A percentile compares a stretch with the other conserved stretches of the same genome.
Evolutionary conservation across 352 stramenopile species (phyloP).

Genomic region (Phytophthora fragariae): DNA sequence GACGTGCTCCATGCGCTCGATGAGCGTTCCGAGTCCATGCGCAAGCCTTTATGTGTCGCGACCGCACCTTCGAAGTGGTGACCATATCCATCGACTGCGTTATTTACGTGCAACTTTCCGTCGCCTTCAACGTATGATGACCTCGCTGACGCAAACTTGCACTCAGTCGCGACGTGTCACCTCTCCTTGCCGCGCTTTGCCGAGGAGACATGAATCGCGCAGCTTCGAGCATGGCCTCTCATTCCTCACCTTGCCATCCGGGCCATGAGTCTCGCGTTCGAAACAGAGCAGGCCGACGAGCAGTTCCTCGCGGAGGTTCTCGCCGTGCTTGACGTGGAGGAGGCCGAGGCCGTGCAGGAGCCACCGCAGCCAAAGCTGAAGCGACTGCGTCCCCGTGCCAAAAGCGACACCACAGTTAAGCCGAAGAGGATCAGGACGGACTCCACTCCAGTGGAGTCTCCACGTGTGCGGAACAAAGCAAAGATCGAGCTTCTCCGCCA

Average conservation of each 20-base stretch:
- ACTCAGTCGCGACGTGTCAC: constrained; percentile 6
- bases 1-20: not conserved
- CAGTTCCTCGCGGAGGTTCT: constrained; percentile 33
- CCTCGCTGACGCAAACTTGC: constrained; percentile 28
- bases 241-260: constrained; percentile 17
- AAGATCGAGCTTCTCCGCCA: constrained; percentile 36
- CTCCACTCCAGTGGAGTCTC: too few species aligned
- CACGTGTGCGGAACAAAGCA: constrained; percentile 33
- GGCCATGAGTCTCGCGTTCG: constrained; percentile 15
- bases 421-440: constrained; percentile 13
- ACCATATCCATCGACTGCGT: not conserved
- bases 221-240: constrained; percentile 4
- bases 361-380: constrained; percentile 8
- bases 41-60: too few species aligned
- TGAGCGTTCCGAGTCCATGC: not conserved
- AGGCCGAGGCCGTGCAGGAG: constrained; percentile 1
- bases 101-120: constrained; percentile 16
- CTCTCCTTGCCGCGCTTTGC: not conserved
- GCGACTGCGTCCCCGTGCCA: constrained; percentile 9
- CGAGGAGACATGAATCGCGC: constrained; percentile 11
- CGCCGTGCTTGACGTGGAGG: constrained; percentile 24
- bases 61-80: not conserved
- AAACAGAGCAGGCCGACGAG: constrained; percentile 10
- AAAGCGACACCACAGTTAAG: not conserved
- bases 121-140: not conserved